Conservation (phyloP, 148 eudicot genomes). For the Silene latifolia region DNA sequence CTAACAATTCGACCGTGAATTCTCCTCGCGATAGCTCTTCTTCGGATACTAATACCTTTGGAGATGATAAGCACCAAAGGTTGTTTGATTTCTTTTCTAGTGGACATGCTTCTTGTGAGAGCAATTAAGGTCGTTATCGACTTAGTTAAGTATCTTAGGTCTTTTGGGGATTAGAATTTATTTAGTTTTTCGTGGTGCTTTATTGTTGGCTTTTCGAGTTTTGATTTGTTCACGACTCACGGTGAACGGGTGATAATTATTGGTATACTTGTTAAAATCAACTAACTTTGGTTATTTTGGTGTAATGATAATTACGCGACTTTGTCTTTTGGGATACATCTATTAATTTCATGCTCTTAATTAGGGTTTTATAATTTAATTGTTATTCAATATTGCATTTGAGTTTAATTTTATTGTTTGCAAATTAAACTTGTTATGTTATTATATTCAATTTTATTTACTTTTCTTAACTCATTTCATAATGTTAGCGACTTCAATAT, state of each 20-base stretch:
- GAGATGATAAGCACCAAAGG: conserved; percentile 4
- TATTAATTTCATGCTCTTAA: not conserved
- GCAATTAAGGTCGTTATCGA: conserved; percentile 13
- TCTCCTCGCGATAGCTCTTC: conserved; percentile 6
- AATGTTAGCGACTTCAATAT: too few relatives aligned
- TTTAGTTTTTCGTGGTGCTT: not conserved
- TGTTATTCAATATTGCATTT: not conserved
- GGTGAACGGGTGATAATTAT: not conserved
- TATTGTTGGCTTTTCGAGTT: not conserved
- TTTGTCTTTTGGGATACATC: not conserved
- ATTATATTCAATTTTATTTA: too few relatives aligned
- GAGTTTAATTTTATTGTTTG: not conserved
- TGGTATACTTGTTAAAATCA: conserved; percentile 13
- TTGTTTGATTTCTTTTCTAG: conserved; percentile 38
- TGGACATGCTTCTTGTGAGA: conserved; percentile 30
- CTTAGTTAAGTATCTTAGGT: not conserved
- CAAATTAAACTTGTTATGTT: not conserved
- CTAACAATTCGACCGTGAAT: conserved; percentile 16
- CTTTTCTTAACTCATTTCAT: too few relatives aligned
- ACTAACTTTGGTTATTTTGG: conserved; percentile 1
- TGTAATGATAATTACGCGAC: not conserved
- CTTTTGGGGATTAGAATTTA: not conserved
- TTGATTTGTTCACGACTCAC: not conserved
- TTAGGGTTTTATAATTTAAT: not conserved
- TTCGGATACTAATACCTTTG: conserved; percentile 1